A percentile compares a stretch with the other conserved stretches of the same genome.
phyloP scores from a whole-genome alignment of 2,329 filamentous ascomycete species.

The Chrysosporium queenslandicum region DNA sequence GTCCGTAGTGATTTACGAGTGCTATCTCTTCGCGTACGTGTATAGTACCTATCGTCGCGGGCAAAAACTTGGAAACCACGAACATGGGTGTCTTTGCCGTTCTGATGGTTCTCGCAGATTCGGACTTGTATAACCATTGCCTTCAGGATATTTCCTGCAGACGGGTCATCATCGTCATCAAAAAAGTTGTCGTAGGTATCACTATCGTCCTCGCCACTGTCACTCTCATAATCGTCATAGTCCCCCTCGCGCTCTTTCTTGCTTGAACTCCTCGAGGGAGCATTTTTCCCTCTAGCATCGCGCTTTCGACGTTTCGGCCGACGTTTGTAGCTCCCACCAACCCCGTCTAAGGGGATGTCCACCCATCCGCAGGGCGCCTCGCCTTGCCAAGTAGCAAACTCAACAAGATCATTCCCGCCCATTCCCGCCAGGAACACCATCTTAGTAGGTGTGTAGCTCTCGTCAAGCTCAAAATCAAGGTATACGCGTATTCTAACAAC shows the following conservation, averaged over 20 bases:
- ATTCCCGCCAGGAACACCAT: slow-evolving; percentile 84
- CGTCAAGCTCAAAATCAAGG: slow-evolving; percentile 84
- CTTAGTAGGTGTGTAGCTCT: slow-evolving; percentile 92
- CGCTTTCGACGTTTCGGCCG: neutral
- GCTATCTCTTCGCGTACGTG: slow-evolving; percentile 21
- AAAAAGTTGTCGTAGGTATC: slow-evolving; percentile 22
- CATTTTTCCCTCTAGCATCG: slow-evolving; percentile 7
- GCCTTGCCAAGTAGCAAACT: slow-evolving; percentile 72
- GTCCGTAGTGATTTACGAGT: slow-evolving; percentile 24
- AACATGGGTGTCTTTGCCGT: slow-evolving; percentile 97
- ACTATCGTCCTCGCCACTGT: slow-evolving; percentile 15
- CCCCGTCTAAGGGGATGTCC: slow-evolving; percentile 61
- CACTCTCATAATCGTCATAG: slow-evolving; percentile 8
- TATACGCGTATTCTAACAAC: slow-evolving; percentile 45
- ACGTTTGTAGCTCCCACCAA: slow-evolving; percentile 41
- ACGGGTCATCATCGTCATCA: slow-evolving; percentile 27
- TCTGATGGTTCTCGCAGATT: slow-evolving; percentile 94
- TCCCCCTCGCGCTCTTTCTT: slow-evolving; percentile 20
- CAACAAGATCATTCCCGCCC: slow-evolving; percentile 80
- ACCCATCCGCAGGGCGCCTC: slow-evolving; percentile 81
- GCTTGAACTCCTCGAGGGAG: neutral
- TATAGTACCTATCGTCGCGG: slow-evolving; percentile 33
- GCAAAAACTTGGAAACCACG: slow-evolving; percentile 81
- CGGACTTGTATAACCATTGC: slow-evolving; percentile 85
- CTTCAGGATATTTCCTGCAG: slow-evolving; percentile 63